Base-by-base conservation (phyloP, 2,329 filamentous ascomycete genomes). In the Colletotrichum sp. region DNA sequence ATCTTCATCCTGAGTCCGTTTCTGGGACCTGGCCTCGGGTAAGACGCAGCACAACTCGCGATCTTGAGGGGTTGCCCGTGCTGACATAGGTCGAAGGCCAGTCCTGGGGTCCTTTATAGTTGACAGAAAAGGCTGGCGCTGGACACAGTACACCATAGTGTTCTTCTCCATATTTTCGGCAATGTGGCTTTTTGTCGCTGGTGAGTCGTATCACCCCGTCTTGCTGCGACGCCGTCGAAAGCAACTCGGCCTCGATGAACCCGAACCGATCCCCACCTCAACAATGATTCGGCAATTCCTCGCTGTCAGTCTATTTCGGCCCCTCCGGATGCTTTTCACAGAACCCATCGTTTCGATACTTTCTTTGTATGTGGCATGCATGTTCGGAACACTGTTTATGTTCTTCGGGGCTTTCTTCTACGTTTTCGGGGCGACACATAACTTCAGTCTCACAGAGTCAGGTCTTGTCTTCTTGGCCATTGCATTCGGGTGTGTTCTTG, bases 281-380 rank as follows among this genome's bases (percentile, higher is more conserved):
- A 27, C 29, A 39, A 32, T 11, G 88, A 89, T 74, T 75, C 88
- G 8, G 82, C 86, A 0, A 81, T 87, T 3, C 87, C 87, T 4
- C 80, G 90, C 4, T 75, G 90, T 22, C 85, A 90, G 15, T 91
- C 91, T 0, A 27, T 92, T 4, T 86, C 88, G 63, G 25, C 49
- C 49, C 49, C n/a, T 55, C 2, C n/a, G 49, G 19, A 92, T 94
- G 87, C 85, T 94, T 8, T 80, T 92, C 59, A 88, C 89, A 2
- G 92, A 94, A 78, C 92, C 92, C 3, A 92, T 94, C 39, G 89
- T 93, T 4, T 88, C 88, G 11, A 90, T 92, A 69, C 82, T 87
- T 34, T 88, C 86, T 36, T 78, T 91, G 0, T 91, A 91, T 77
- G 85, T 88, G 0, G 83, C 88, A 0, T 88, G 86, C 78, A 86